Conservation (phyloP, 768 basidiomycete species). For the Lactarius tabidus region DNA sequence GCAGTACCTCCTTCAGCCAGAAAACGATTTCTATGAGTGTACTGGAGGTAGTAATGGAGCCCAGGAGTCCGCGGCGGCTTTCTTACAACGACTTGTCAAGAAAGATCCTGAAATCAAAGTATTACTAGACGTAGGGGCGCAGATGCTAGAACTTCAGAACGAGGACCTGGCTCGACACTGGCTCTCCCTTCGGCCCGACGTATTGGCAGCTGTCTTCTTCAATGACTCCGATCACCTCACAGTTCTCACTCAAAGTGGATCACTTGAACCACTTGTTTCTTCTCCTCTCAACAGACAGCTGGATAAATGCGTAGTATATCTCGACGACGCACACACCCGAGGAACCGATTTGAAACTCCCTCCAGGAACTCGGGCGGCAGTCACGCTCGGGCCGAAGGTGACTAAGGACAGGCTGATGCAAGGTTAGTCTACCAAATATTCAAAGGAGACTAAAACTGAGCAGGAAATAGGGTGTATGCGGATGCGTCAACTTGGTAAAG, state of each 20-base stretch:
- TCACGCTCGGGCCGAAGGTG: slow-evolving; percentile 48
- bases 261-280: slow-evolving; percentile 34
- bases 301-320: slow-evolving; percentile 42
- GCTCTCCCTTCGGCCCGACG: slow-evolving; percentile 33
- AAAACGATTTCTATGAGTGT: slow-evolving; percentile 39
- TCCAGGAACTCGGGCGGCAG: slow-evolving; percentile 38
- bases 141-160: slow-evolving; percentile 51
- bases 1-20: slow-evolving; percentile 36
- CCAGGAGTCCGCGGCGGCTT: slow-evolving; percentile 28
- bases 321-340: slow-evolving; percentile 51
- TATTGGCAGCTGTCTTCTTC: slow-evolving; percentile 43
- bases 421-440: slow-evolving; percentile 32
- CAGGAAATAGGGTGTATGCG: slow-evolving; percentile 18
- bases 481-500: slow-evolving; percentile 23
- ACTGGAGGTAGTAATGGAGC: slow-evolving; percentile 11
- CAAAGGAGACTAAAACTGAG: neutral
- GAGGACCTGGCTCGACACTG: slow-evolving; percentile 38
- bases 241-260: slow-evolving; percentile 38
- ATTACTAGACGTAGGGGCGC: slow-evolving; percentile 53
- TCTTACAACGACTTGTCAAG: slow-evolving; percentile 32
- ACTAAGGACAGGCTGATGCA: slow-evolving; percentile 51
- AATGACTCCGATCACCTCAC: slow-evolving; percentile 34
- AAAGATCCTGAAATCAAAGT: slow-evolving; percentile 42
- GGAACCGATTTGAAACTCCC: slow-evolving; percentile 55
- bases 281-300: slow-evolving; percentile 38